A percentile compares a stretch with the other conserved stretches of the same genome.
Conservation (phyloP, 129 eudicot species). For the Apium graveolens region DNA sequence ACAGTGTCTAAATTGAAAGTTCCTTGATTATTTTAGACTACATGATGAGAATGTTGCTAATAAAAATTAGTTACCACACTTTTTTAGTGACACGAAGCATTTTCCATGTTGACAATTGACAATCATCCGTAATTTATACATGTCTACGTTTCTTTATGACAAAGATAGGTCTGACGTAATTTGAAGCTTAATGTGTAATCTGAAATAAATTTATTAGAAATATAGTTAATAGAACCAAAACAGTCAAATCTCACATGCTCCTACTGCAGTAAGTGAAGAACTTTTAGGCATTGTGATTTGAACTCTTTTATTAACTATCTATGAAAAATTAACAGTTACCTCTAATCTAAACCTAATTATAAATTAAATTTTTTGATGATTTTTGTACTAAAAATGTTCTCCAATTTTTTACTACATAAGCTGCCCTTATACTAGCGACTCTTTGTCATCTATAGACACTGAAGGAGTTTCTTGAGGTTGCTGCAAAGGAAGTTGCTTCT, state of each 20-base stretch:
- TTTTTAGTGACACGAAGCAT: neutral
- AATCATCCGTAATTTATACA: neutral
- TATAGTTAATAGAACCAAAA: neutral
- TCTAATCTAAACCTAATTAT: too few species aligned
- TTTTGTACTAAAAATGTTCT: neutral
- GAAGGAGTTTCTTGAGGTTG: constrained; percentile 51
- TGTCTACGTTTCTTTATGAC: neutral
- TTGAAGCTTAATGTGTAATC: neutral
- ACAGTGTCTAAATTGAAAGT: neutral
- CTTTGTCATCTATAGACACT: constrained; percentile 44
- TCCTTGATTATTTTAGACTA: neutral
- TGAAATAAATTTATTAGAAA: neutral
- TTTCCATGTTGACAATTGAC: neutral
- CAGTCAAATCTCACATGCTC: neutral
- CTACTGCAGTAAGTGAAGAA: too few species aligned
- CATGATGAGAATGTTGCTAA: neutral
- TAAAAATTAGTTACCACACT: neutral
- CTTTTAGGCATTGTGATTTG: too few species aligned
- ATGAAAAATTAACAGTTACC: too few species aligned
- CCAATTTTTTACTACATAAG: neutral
- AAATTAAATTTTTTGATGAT: neutral
- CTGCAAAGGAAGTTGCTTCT: constrained; percentile 63
- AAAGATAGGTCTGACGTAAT: neutral
- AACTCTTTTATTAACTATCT: too few species aligned
- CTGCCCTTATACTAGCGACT: constrained; percentile 10